Evolutionary conservation across 75 land plant species (phyloP).

Genomic region (Cryptomeria japonica): DNA sequence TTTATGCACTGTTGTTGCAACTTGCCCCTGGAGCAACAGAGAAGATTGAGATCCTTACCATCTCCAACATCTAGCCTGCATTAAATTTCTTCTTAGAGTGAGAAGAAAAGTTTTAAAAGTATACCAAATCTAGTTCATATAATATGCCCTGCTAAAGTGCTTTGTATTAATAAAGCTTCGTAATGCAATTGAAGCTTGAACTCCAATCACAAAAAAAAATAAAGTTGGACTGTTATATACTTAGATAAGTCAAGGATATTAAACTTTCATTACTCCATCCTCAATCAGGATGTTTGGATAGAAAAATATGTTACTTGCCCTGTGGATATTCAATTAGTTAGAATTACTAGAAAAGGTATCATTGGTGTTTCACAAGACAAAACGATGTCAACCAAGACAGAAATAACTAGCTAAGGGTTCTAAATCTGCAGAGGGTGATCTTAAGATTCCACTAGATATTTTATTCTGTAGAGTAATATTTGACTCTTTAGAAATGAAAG

Average conservation of each 20-base stretch:
- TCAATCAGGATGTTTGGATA: background rate
- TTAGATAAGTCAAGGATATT: background rate
- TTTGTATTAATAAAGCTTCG: background rate
- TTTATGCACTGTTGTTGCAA: conserved; percentile 44
- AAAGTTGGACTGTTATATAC: background rate
- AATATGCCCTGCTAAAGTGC: background rate
- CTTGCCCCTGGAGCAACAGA: conserved; percentile 39
- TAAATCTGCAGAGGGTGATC: background rate
- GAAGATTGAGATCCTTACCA: conserved; percentile 52
- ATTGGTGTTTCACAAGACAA: background rate
- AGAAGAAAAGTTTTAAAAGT: background rate
- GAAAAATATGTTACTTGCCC: background rate
- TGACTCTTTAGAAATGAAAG: background rate
- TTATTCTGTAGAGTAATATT: background rate
- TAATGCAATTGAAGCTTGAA: background rate
- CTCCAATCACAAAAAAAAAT: background rate
- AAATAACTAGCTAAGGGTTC: background rate
- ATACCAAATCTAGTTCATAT: background rate
- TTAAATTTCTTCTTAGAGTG: background rate
- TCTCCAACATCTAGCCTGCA: conserved; percentile 74
- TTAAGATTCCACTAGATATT: background rate
- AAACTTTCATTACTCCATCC: background rate
- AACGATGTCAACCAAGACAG: background rate
- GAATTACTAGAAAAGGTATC: background rate
- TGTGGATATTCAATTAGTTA: background rate